phyloP scores from a whole-genome alignment of 768 basidiomycete genomes.

The Cystobasidium onofrii region DNA sequence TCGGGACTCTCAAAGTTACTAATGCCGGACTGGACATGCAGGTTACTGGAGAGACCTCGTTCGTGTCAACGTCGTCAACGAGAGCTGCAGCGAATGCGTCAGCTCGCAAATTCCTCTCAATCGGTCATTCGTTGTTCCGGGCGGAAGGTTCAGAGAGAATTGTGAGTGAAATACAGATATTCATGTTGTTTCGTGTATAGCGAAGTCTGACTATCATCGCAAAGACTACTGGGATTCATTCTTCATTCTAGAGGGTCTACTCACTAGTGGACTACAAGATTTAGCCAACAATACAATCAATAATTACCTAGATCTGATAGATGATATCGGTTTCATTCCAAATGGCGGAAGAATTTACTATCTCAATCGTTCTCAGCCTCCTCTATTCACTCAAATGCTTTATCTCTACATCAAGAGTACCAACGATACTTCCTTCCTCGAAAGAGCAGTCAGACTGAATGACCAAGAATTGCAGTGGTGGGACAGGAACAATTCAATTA shows the following conservation, averaged over 20 bases:
- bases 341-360: constrained; percentile 85
- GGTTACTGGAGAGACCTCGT: constrained; percentile 70
- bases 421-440: constrained; percentile 65
- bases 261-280: constrained; percentile 65
- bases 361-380: constrained; percentile 68
- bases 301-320: constrained; percentile 92
- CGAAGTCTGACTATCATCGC: constrained; percentile 49
- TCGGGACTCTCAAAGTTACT: too few species aligned
- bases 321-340: constrained; percentile 77
- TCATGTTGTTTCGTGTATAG: too few species aligned
- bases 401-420: constrained; percentile 67
- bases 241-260: constrained; percentile 81
- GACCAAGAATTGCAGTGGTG: constrained; percentile 84
- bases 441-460: constrained; percentile 71
- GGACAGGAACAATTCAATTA: constrained; percentile 59
- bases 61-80: constrained; percentile 51
- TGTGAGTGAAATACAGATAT: constrained; percentile 42
- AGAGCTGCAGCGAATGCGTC: constrained; percentile 62
- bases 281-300: constrained; percentile 69
- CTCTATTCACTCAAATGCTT: constrained; percentile 59
- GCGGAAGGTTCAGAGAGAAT: constrained; percentile 62
- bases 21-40: not conserved
- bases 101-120: constrained; percentile 82
- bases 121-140: constrained; percentile 82
- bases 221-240: constrained; percentile 54